A percentile compares a stretch with the other conserved stretches of the same genome.
These are phyloP conservation scores for Annulohypoxylon truncatum DNA, from an alignment of 2,329 filamentous ascomycete genomes.

Conservation along the genomic window DNA sequence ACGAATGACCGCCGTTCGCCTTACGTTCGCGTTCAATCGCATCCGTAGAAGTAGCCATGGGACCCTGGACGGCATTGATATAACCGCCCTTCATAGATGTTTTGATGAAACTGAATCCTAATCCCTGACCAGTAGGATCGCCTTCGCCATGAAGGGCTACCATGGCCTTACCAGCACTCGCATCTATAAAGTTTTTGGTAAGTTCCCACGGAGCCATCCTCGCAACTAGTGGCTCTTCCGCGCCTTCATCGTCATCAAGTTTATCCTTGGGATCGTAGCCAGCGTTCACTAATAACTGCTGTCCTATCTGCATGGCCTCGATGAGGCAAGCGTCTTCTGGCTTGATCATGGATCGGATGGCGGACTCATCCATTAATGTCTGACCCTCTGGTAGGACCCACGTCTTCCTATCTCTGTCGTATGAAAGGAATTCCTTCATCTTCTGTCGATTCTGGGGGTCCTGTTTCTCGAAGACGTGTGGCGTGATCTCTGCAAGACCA, in stretches of 20 bases:
- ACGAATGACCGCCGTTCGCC: slow-evolving; percentile 92
- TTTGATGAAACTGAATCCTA: slow-evolving; percentile 96
- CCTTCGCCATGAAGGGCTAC: slow-evolving; percentile 93
- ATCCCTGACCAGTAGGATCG: slow-evolving; percentile 91
- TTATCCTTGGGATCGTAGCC: slow-evolving; percentile 81
- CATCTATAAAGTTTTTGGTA: slow-evolving; percentile 95
- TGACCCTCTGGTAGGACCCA: slow-evolving; percentile 84
- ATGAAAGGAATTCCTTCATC: slow-evolving; percentile 94
- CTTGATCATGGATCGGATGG: slow-evolving; percentile 87
- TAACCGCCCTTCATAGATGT: slow-evolving; percentile 99
- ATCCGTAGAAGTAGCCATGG: slow-evolving; percentile 77
- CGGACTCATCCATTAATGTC: slow-evolving; percentile 80
- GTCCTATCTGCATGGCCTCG: slow-evolving; percentile 96
- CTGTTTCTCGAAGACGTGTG: slow-evolving; percentile 90
- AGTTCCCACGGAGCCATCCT: slow-evolving; percentile 96
- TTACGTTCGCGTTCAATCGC: slow-evolving; percentile 89
- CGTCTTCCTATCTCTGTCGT: slow-evolving; percentile 86
- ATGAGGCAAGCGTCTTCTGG: slow-evolving; percentile 95
- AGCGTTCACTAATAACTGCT: slow-evolving; percentile 89
- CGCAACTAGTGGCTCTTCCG: slow-evolving; percentile 80
- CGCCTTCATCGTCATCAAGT: slow-evolving; percentile 73
- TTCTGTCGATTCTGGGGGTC: slow-evolving; percentile 97
- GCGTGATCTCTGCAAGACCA: slow-evolving; percentile 85
- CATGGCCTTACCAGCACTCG: slow-evolving; percentile 96
- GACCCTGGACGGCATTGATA: slow-evolving; percentile 80